Evolutionary conservation across 2,329 filamentous ascomycete species (phyloP), one percentile per base, ranked within the genome.

Genomic region (Rhinocladiella mackenziei): DNA sequence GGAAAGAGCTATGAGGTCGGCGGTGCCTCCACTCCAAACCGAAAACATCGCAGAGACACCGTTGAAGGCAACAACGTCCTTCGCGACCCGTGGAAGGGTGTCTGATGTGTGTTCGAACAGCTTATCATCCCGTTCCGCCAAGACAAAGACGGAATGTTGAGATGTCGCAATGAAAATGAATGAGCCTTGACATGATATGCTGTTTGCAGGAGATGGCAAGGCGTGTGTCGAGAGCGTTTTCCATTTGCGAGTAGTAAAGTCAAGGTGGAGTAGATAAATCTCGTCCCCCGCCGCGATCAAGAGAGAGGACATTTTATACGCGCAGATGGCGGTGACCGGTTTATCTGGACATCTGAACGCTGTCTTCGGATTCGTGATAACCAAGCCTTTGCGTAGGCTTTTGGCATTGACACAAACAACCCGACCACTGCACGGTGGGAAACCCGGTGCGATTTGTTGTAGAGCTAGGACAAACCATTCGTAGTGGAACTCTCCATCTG

Each of bases 91-190:
- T 6, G 50, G 45, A 17, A 39, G 39, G 9, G 17, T 49, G 50
- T 69, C 64, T 34, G 65, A 62, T 4, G 52, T 64, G 48, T 64
- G 58, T 4, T 65, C 53, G 15, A 48, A 38, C 14, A 71, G 52
- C 10, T 59, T 60, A 10, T 61, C 58, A n/a, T 64, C 44, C 35
- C 45, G 56, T 25, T 52, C 51, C n/a, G 45, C 32, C 9, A 56
- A 50, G 6, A 74, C 58, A 45, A 69, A 60, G 8, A 79, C 65
- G 0, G 77, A 80, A 50, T 81, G 73, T 28, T 65, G 61, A 2
- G 68, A 60, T 1, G 76, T 81, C 1, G 77, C 74, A 34, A 80
- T 65, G 48, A 77, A 73, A 19, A 82, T 67, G 17, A 69, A 66
- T 1, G 65, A 62, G 2, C 62, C 61, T 6, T 65, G 61, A 10